Evolutionary conservation across 192 early-diverging fungal species (phyloP), one percentile per base, ranked within the genome.

Genomic region (Funneliformis mosseae): DNA sequence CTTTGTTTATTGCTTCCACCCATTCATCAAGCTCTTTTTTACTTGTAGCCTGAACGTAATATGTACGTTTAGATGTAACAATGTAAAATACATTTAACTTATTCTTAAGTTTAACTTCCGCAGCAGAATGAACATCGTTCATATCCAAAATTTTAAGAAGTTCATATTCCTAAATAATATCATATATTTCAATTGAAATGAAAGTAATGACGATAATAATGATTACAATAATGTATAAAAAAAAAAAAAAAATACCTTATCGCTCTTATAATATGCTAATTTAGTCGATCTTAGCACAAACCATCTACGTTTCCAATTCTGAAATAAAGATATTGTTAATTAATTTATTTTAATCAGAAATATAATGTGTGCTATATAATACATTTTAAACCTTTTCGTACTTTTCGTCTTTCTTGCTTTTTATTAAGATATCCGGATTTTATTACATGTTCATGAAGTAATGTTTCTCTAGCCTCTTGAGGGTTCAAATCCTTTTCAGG

Each of bases 251-350:
- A 27, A 59, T 85, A 92, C 92, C 86, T 93, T 93, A 28, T 91
- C 91, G 80, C 94, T 93, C 81, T 96, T 92, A 85, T 96, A 96
- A 79, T 95, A 93, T 1, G 93, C 91, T n/a, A 96, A 83, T 79
- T 91, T 91, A 1, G 92, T 92, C 25, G 94, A 87, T 61, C 93
- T 81, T 67, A 96, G 87, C 10, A 96, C 94, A 84, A 96, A 96
- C 94, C 93, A 96, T 66, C 93, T 87, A 72, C 89, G 92, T 84
- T 95, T 95, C 95, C 94, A 96, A 4, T 90, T 91, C 92, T 95
- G 83, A 46, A 41, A 55, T 4, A 55, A 55, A 16, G 18, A 55
- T 55, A 48, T 48, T 16, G 27, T n/a, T 48, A 10, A 81, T 25
- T 69, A 33, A 23, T 70, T 39, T n/a, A 70, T 41, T 41, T 39